phyloP scores from a whole-genome alignment of 1,284 basidiomycete species.

The Sphagnurus paluster region DNA sequence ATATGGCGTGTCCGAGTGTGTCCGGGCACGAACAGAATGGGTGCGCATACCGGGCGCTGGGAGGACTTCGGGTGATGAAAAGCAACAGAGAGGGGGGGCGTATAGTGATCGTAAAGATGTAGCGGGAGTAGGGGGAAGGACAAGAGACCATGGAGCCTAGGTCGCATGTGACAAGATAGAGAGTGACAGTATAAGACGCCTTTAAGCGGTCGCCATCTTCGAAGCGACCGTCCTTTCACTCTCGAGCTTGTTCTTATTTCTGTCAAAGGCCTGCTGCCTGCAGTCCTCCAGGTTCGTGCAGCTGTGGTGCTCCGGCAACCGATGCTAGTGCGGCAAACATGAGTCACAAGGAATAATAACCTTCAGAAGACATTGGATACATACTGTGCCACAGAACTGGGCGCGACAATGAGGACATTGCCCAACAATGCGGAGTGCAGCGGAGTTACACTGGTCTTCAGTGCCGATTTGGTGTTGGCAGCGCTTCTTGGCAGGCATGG shows the following conservation, averaged over 20 bases:
- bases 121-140: background rate
- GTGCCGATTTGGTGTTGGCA: constrained; percentile 72
- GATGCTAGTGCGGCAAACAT: constrained; percentile 52
- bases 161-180: background rate
- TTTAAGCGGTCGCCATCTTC: constrained; percentile 78
- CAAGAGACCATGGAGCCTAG: background rate
- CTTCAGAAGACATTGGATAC: constrained; percentile 33
- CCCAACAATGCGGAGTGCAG: constrained; percentile 78
- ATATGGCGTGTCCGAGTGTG: constrained; percentile 7
- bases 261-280: constrained; percentile 80
- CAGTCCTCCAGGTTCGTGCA: constrained; percentile 80
- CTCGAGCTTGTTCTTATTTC: constrained; percentile 84
- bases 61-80: constrained; percentile 4
- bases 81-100: constrained; percentile 2
- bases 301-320: constrained; percentile 79
- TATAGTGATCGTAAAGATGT: background rate
- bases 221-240: constrained; percentile 81
- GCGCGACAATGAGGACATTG: constrained; percentile 76
- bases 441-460: constrained; percentile 69
- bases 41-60: background rate
- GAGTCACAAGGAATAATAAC: constrained; percentile 2
- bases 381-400: constrained; percentile 75
- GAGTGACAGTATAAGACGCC: background rate
- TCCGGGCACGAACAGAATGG: background rate
- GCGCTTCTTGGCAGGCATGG: constrained; percentile 81